phyloP scores from a whole-genome alignment of 257 asterid genomes.

The Lycium ferocissimum region DNA sequence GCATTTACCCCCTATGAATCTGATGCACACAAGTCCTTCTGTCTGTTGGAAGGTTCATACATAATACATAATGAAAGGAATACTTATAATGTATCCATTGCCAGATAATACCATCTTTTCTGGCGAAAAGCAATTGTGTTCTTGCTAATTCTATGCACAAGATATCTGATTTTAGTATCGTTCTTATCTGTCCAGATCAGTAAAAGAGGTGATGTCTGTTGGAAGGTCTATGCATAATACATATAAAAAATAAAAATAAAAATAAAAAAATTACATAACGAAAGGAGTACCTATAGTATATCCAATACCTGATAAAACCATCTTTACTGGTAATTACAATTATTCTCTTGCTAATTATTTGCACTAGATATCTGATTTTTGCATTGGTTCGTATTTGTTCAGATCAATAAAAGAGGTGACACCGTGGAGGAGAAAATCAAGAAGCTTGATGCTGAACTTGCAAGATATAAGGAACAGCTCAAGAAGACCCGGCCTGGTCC shows the following conservation, averaged over 20 bases:
- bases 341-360: constrained; percentile 8
- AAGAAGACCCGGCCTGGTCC: constrained; percentile 98
- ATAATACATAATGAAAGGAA: background rate
- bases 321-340: background rate
- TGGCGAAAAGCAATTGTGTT: background rate
- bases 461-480: constrained; percentile 82
- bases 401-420: constrained; percentile 96
- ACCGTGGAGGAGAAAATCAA: constrained; percentile 84
- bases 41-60: too few species aligned
- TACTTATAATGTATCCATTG: background rate
- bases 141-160: background rate
- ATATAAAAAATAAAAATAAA: too few species aligned
- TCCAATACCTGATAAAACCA: background rate
- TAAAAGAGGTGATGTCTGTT: constrained; percentile 73
- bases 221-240: too few species aligned
- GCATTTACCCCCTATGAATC: background rate
- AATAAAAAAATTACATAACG: too few species aligned
- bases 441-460: constrained; percentile 82
- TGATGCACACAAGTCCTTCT: background rate
- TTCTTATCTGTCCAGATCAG: constrained; percentile 56
- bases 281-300: background rate
- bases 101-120: background rate
- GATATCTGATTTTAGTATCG: constrained; percentile 3
- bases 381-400: constrained; percentile 26
- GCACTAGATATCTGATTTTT: background rate